Base-by-base conservation (phyloP, 1,284 basidiomycete genomes). In the Cryptococcus sp. region DNA sequence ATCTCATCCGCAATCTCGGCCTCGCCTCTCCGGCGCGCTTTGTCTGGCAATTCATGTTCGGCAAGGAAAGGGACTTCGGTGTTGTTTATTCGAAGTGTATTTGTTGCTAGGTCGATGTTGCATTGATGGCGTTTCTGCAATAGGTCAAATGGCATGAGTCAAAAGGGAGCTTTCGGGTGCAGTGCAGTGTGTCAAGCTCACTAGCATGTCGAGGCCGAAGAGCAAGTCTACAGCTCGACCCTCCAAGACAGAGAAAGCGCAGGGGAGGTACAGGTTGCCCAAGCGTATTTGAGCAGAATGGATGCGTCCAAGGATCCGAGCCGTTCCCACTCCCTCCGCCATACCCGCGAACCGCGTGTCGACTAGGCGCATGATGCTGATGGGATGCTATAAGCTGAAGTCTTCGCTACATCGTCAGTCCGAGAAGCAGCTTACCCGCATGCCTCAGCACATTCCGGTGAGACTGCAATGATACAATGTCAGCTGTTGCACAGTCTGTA, bases 211-310 rank as follows among this genome's bases (percentile, higher is more conserved):
- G 19, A 99, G 83, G 5, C 95, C 96, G 54, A 99, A 90, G 2
- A 99, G 82, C 20, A 99, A 85, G 70, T 99, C 95, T 44, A 98
- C 93, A 56, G 89, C 87, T 38, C 87, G 85, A 23, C 93, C 93
- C 84, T 99, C 95, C 84, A 99, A 90, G 65, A 99, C 88, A 1
- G 93, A 95, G 76, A 99, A 93, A 0, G 92, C 87, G 74, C 95
- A 97, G 0, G 93, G 88, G 11, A 99, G 83, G 80, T 86, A 84
- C 31, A 98, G 81, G 71, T 88, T 86, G 8, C 88, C 87, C 31
- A 99, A 79, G 76, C 93, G 93, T 66, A 99, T 84, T 77, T 93
- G 95, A 0, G 93, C 92, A 53, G 87, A 90, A 80, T 99, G 96
- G 6, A 99, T 88, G 19, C 95, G 85, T 1, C 96, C 96, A 1